Percentiles rank a stretch among this genome's conserved stretches.
These are phyloP conservation scores for Aspergillus neoniger DNA, from an alignment of 2,329 filamentous ascomycete species.

Conservation along the genomic window DNA sequence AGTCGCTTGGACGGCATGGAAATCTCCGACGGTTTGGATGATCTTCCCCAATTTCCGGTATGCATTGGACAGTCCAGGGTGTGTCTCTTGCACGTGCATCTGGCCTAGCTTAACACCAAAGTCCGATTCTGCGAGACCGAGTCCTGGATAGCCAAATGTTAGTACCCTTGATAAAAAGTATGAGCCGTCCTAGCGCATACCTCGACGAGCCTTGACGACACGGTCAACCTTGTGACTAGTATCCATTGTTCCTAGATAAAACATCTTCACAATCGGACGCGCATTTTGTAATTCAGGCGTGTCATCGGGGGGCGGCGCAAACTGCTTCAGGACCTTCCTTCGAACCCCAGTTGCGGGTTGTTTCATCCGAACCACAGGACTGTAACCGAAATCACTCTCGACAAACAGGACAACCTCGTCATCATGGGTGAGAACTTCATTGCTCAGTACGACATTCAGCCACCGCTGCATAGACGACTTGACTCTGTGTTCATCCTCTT, in stretches of 20 bases:
- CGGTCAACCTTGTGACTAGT: slow-evolving; percentile 95
- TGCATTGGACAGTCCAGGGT: slow-evolving; percentile 81
- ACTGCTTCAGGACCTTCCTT: slow-evolving; percentile 95
- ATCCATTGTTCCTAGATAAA: slow-evolving; percentile 95
- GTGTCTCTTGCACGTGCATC: slow-evolving; percentile 88
- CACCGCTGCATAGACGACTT: slow-evolving; percentile 90
- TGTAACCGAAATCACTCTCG: slow-evolving; percentile 99
- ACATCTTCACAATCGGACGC: slow-evolving; percentile 87
- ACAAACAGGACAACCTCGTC: slow-evolving; percentile 98
- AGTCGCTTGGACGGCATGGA: slow-evolving; percentile 92
- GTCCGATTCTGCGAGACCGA: slow-evolving; percentile 89
- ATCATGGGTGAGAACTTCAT: slow-evolving; percentile 89
- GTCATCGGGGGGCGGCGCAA: slow-evolving; percentile 94
- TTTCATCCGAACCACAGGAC: slow-evolving; percentile 90
- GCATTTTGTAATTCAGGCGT: slow-evolving; percentile 91
- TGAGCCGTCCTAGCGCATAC: slow-evolving; percentile 52
- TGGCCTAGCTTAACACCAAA: slow-evolving; percentile 85
- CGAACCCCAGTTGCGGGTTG: slow-evolving; percentile 95
- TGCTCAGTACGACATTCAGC: slow-evolving; percentile 90
- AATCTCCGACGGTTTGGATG: slow-evolving; percentile 91
- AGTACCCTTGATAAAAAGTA: neutral
- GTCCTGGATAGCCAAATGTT: slow-evolving; percentile 57
- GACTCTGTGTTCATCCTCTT: slow-evolving; percentile 88
- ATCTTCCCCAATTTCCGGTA: slow-evolving; percentile 94
- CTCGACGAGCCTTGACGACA: slow-evolving; percentile 86